phyloP scores from a whole-genome alignment of 805 yeast species.

The Vanderwaltozyma tropicalis region DNA sequence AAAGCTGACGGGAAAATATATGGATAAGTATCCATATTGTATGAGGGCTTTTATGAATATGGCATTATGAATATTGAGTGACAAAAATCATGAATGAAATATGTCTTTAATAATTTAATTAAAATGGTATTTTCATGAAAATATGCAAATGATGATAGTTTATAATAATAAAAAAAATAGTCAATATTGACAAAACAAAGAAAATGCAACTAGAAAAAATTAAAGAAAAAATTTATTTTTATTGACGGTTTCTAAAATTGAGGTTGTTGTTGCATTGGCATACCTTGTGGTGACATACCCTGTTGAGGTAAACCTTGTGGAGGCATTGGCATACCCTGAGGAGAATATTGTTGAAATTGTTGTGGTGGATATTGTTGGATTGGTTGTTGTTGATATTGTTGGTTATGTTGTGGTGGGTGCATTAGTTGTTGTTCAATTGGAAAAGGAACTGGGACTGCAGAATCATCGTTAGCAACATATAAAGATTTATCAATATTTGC shows the following conservation, averaged over 20 bases:
- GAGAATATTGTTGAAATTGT: conserved; percentile 3
- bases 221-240: neutral
- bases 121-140: neutral
- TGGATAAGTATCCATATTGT: neutral
- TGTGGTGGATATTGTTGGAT: neutral
- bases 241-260: conserved; percentile 1
- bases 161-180: neutral
- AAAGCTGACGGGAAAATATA: neutral
- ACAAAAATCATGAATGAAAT: neutral
- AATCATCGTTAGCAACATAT: conserved; percentile 73
- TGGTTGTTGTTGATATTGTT: conserved; percentile 1
- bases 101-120: neutral
- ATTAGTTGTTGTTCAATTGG: conserved; percentile 41
- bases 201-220: neutral
- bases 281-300: neutral
- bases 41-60: neutral
- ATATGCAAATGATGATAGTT: neutral
- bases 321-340: conserved; percentile 2
- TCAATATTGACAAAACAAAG: neutral
- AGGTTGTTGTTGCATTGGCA: conserved; percentile 2
- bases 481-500: conserved; percentile 80
- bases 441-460: conserved; percentile 80
- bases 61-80: neutral
- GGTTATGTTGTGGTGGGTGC: neutral
- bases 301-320: neutral